phyloP scores from a whole-genome alignment of 139 green algal species.

The Closterium sp. region DNA sequence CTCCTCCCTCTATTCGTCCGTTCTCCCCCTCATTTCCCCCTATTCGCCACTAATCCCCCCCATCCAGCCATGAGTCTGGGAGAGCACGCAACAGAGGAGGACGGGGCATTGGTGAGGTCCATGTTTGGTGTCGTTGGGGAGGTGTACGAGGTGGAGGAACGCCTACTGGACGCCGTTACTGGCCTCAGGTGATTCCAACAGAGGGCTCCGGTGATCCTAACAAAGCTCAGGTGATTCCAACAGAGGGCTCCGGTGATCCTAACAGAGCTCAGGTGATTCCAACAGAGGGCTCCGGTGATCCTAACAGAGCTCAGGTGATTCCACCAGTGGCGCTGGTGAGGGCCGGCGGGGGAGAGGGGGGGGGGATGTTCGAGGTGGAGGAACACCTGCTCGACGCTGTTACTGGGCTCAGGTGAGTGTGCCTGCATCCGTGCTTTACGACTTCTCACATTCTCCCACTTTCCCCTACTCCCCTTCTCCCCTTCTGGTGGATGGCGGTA shows the following conservation, averaged over 20 bases:
- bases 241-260: no score
- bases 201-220: background rate
- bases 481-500: no score
- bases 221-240: background rate
- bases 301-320: no score
- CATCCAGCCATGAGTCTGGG: conserved; percentile 80
- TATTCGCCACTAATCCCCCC: no score
- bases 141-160: conserved; percentile 68
- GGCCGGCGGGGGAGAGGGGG: conserved; percentile 45
- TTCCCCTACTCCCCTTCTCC: no score
- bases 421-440: no score
- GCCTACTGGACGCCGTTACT: conserved; percentile 88
- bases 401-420: conserved; percentile 73
- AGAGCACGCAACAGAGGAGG: conserved; percentile 59
- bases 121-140: conserved; percentile 54
- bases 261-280: no score
- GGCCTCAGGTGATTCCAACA: conserved; percentile 65
- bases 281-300: no score
- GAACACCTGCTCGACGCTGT: conserved; percentile 91
- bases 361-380: conserved; percentile 51
- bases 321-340: conserved; percentile 44
- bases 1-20: no score
- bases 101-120: conserved; percentile 59
- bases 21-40: no score
- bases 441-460: no score